Percentiles rank a stretch among this genome's conserved stretches.
These are phyloP conservation scores for Sungouiozyma intestinalis DNA, from an alignment of 805 yeast species.

Conservation along the genomic window DNA sequence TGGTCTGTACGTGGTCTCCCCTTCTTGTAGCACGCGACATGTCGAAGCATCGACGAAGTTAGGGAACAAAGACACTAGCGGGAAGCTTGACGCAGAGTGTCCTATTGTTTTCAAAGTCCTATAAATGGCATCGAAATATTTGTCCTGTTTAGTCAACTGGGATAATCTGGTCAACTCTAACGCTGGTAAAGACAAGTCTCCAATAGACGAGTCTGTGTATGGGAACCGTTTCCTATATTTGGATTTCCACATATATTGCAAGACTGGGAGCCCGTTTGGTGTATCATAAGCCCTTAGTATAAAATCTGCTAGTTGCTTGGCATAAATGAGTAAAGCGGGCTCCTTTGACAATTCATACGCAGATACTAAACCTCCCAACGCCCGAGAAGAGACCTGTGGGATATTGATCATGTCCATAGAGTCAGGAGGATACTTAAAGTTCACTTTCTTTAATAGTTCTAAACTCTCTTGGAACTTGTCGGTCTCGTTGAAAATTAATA, in stretches of 20 bases:
- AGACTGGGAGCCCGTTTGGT: slow-evolving; percentile 44
- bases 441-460: slow-evolving; percentile 27
- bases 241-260: slow-evolving; percentile 36
- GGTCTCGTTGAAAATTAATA: slow-evolving; percentile 35
- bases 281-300: slow-evolving; percentile 48
- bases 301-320: slow-evolving; percentile 38
- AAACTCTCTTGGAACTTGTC: slow-evolving; percentile 33
- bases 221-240: slow-evolving; percentile 31
- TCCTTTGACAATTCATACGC: slow-evolving; percentile 40
- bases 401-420: slow-evolving; percentile 42
- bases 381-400: slow-evolving; percentile 31
- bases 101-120: slow-evolving; percentile 33
- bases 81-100: slow-evolving; percentile 27
- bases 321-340: slow-evolving; percentile 28
- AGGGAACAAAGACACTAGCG: slow-evolving; percentile 37
- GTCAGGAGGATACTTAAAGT: slow-evolving; percentile 33
- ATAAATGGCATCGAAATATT: slow-evolving; percentile 41
- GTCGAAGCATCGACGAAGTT: slow-evolving; percentile 41
- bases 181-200: slow-evolving; percentile 41
- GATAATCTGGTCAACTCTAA: slow-evolving; percentile 44
- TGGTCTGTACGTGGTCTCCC: slow-evolving; percentile 27
- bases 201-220: slow-evolving; percentile 28
- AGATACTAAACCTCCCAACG: slow-evolving; percentile 42
- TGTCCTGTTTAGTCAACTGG: slow-evolving; percentile 38
- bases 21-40: slow-evolving; percentile 30